Evolutionary conservation across 306 rosid genomes (phyloP), one percentile per base, ranked within the genome.

Genomic region (Senna siamea): DNA sequence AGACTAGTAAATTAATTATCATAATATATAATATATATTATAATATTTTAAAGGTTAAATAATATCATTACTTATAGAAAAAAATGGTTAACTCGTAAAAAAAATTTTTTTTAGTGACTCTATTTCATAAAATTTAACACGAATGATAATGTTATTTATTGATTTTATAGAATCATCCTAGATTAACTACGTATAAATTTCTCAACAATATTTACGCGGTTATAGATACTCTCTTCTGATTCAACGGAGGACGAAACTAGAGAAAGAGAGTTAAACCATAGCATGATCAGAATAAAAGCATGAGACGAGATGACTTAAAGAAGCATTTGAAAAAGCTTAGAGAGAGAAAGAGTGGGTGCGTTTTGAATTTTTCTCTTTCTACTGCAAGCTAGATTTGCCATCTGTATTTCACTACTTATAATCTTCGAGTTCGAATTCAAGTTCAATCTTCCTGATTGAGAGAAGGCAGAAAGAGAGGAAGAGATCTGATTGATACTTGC

Each of bases 401-500:
- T 34, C 23, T 35, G 35, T 38, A 17, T 63, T 68, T 26, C 32
- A 3, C 12, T 7, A 51, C 20, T 26, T 18, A 20, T 80, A 37
- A 19, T 62, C 47, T 30, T 30, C 0, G 13, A 32, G 47, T 14
- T 44, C 37, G 32, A 34, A 18, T 32, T 51, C 47, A 18, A 51
- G 38, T 30, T 51, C 13, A n/a, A 40, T 10, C 61, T 11, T 38
- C 14, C 14, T 9, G 55, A 73, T 79, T 73, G 78, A 77, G 80
- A 77, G 83, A 74, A 69, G 3, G 70, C 68, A 64, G 78, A 82
- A 48, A 48, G 17, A 13, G 17, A 44, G 51, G 51, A n/a, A 44
- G 66, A 54, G 84, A 84, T 84, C 87, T 77, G 69, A 66, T 73
- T 35, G 11, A 5, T 26, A 63, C 26, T 41, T 34, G 40, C 74